Evolutionary conservation across 129 eudicot genomes (phyloP).

Genomic region (Chrysanthemum lavandulifolium): DNA sequence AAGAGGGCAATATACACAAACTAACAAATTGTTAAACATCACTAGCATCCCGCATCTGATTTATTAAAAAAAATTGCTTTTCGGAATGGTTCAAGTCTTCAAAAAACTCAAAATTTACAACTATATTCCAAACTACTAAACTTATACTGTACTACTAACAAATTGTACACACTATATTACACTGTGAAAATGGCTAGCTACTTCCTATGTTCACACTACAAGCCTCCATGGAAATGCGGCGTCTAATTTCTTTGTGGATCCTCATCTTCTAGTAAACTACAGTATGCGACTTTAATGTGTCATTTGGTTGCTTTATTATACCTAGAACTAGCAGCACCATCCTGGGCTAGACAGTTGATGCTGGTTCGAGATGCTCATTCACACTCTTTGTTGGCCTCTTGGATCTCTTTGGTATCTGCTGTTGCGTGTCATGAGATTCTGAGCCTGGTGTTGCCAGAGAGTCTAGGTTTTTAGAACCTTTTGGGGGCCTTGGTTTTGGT

Average conservation of each 20-base stretch:
- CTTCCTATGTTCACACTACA: constrained; percentile 10
- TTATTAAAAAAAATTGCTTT: not conserved
- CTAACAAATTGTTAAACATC: not conserved
- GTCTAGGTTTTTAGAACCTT: constrained; percentile 37
- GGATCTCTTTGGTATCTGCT: constrained; percentile 63
- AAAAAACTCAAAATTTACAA: constrained; percentile 10
- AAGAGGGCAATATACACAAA: not conserved
- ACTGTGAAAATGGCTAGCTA: not conserved
- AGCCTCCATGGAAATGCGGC: not conserved
- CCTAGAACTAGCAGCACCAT: constrained; percentile 7
- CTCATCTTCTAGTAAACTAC: not conserved
- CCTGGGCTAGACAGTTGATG: constrained; percentile 39
- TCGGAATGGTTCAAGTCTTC: not conserved
- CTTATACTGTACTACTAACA: not conserved
- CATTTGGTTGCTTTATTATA: not conserved
- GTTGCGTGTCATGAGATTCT: constrained; percentile 42
- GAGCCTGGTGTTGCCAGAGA: constrained; percentile 30
- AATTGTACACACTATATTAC: constrained; percentile 7
- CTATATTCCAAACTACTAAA: not conserved
- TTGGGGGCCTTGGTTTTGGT: constrained; percentile 50
- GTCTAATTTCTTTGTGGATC: not conserved
- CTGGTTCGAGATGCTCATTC: constrained; percentile 77
- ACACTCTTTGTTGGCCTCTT: constrained; percentile 91
- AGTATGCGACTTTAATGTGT: not conserved
- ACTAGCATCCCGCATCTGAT: not conserved